Evolutionary conservation across 495 filamentous ascomycete genomes (phyloP).

Genomic region (Hypoxylon intermedium): DNA sequence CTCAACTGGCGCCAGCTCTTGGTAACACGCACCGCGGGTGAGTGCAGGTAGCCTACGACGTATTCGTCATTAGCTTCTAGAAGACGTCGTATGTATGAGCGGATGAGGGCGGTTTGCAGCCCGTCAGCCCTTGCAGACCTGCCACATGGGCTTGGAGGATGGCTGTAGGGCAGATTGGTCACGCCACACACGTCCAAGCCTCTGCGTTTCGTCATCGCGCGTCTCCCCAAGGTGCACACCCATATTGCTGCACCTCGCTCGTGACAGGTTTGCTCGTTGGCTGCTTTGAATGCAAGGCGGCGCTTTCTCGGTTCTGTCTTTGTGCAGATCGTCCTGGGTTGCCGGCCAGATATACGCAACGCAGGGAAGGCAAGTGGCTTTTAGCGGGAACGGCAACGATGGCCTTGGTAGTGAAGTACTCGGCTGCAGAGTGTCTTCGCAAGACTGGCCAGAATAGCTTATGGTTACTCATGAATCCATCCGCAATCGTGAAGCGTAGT

Average conservation of each 20-base stretch:
- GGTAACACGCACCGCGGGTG: constrained; percentile 16
- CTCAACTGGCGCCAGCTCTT: constrained; percentile 10
- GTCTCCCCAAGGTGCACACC: constrained; percentile 26
- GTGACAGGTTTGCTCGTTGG: constrained; percentile 38
- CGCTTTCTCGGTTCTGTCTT: constrained; percentile 44
- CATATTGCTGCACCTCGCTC: constrained; percentile 24
- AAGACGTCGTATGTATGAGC: constrained; percentile 24
- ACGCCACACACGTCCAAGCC: constrained; percentile 13
- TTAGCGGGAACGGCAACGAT: constrained; percentile 12
- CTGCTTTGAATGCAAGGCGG: constrained; percentile 40
- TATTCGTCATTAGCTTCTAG: constrained; percentile 34
- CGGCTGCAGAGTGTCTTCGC: too few relatives aligned
- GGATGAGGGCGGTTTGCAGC: constrained; percentile 14
- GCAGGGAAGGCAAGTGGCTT: constrained; percentile 1
- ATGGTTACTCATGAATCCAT: neutral
- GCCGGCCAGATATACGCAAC: constrained; percentile 8
- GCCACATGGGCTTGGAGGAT: constrained; percentile 30
- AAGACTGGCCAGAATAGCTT: neutral
- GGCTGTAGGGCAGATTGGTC: constrained; percentile 18
- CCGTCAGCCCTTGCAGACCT: constrained; percentile 34
- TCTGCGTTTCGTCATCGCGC: constrained; percentile 42
- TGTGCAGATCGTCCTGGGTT: constrained; percentile 22
- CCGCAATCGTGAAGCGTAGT: constrained; percentile 11
- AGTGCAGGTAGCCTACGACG: constrained; percentile 5
- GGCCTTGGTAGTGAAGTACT: too few relatives aligned